These are phyloP conservation scores for Aegilops longissima DNA, from an alignment of 176 grass and related monocot species.

Conservation along the genomic window DNA sequence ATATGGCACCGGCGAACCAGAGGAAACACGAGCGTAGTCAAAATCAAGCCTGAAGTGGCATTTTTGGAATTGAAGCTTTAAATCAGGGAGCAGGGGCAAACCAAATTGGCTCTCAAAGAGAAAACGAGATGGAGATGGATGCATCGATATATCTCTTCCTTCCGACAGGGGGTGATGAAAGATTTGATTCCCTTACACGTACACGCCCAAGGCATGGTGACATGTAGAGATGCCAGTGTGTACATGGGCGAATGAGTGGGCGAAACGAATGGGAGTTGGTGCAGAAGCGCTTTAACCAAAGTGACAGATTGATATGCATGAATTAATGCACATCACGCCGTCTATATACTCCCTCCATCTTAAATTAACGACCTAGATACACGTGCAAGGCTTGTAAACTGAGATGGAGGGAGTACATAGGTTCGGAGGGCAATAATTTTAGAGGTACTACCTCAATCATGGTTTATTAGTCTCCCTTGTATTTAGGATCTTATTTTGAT, in stretches of 20 bases:
- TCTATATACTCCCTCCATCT: background rate
- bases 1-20: background rate
- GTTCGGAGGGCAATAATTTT: background rate
- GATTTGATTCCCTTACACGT: constrained; percentile 43
- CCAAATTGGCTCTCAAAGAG: background rate
- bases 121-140: constrained; percentile 22
- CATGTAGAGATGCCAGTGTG: constrained; percentile 30
- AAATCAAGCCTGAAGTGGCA: constrained; percentile 25
- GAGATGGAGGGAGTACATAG: background rate
- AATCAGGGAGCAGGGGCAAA: constrained; percentile 27
- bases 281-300: background rate
- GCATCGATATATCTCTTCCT: background rate
- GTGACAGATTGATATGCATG: background rate
- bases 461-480: too few species aligned
- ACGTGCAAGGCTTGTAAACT: too few species aligned
- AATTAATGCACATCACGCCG: background rate
- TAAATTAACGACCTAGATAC: too few species aligned
- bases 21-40: background rate
- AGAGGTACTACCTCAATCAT: background rate
- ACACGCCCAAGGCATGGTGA: constrained; percentile 37
- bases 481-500: too few species aligned
- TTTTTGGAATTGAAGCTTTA: background rate
- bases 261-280: background rate
- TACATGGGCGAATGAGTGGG: constrained; percentile 5
- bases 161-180: constrained; percentile 28